These are phyloP conservation scores for Westerdykella sp. DNA, from an alignment of 2,329 filamentous ascomycete species.

Conservation along the genomic window DNA sequence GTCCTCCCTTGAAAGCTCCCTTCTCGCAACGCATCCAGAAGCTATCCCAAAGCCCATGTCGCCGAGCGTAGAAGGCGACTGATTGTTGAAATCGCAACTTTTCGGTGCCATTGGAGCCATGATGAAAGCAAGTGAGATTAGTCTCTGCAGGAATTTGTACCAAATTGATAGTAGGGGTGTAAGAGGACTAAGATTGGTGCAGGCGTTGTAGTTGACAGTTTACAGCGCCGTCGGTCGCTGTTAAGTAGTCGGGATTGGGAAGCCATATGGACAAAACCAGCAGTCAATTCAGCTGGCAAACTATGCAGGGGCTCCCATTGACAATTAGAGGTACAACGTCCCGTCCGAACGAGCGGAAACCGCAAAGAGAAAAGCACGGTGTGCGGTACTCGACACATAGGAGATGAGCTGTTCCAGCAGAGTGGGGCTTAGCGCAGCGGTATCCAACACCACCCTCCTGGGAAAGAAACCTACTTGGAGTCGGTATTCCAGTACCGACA, in stretches of 20 bases:
- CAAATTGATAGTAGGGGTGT: no score
- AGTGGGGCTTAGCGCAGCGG: no score
- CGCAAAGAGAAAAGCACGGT: no score
- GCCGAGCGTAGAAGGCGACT: not conserved
- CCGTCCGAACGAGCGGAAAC: conserved; percentile 31
- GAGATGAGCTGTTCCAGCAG: no score
- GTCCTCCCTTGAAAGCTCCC: conserved; percentile 27
- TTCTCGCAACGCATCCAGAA: not conserved
- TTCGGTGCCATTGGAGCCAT: no score
- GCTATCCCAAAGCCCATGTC: not conserved
- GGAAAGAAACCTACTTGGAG: not conserved
- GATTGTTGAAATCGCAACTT: no score
- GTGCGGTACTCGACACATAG: no score
- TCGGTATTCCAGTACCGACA: conserved; percentile 15
- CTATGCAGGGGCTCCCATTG: conserved; percentile 12
- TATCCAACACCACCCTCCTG: no score
- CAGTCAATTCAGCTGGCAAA: conserved; percentile 21
- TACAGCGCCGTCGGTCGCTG: not conserved
- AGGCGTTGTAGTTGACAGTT: no score
- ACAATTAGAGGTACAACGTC: conserved; percentile 30
- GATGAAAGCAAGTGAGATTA: not conserved
- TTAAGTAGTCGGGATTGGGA: conserved; percentile 2
- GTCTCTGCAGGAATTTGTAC: not conserved
- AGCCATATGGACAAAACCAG: conserved; percentile 13
- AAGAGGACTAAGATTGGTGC: no score